phyloP scores from a whole-genome alignment of 371 early-diverging fungal genomes.

The Funneliformis caledonium region DNA sequence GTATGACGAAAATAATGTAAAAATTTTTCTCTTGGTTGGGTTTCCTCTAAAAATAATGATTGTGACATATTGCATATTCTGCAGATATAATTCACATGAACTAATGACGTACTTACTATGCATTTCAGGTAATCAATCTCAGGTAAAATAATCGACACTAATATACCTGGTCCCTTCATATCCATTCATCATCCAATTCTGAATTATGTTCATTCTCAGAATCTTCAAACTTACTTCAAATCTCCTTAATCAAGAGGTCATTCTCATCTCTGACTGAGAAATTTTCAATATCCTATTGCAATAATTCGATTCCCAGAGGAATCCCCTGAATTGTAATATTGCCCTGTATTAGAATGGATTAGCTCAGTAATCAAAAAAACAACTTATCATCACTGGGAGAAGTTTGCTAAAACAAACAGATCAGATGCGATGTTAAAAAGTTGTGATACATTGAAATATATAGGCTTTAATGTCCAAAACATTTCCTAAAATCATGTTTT shows the following conservation, averaged over 20 bases:
- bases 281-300: neutral
- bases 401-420: no score
- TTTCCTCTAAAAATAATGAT: no score
- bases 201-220: conserved; percentile 25
- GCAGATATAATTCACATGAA: no score
- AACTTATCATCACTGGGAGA: conserved; percentile 8
- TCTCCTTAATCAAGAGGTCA: no score
- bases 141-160: neutral
- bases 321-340: neutral
- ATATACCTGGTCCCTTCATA: neutral
- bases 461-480: conserved; percentile 3
- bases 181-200: conserved; percentile 31
- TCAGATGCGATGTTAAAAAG: no score
- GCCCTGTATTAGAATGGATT: conserved; percentile 18
- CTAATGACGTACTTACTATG: no score
- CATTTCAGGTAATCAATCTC: no score
- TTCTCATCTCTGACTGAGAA: neutral
- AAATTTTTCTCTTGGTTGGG: no score
- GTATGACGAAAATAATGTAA: no score
- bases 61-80: no score
- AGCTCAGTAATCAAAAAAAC: no score
- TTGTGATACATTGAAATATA: neutral
- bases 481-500: conserved; percentile 12
- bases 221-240: neutral
- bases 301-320: neutral